Conservation (phyloP, 2,329 filamentous ascomycete species). For the Penicillium sp. region DNA sequence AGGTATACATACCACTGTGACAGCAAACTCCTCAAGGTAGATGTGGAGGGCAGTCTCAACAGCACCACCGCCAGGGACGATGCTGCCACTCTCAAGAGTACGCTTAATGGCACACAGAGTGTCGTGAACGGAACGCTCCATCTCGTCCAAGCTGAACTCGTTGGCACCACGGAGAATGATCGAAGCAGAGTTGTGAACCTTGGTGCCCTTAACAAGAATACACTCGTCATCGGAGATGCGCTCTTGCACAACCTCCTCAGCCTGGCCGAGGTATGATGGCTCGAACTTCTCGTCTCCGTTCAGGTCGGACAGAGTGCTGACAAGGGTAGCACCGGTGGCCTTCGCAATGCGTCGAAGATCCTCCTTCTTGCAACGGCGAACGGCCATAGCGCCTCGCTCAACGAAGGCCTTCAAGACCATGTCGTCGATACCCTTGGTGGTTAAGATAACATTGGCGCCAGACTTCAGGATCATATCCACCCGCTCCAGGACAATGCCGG, state of each 20-base stretch:
- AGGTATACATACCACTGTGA: slow-evolving; percentile 66
- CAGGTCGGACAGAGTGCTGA: slow-evolving; percentile 89
- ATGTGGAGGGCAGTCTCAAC: slow-evolving; percentile 99
- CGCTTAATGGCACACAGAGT: slow-evolving; percentile 95
- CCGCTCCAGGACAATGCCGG: slow-evolving; percentile 86
- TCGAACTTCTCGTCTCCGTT: slow-evolving; percentile 98
- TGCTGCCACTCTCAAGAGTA: slow-evolving; percentile 91
- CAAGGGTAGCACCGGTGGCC: slow-evolving; percentile 86
- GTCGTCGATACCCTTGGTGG: slow-evolving; percentile 98
- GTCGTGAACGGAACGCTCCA: slow-evolving; percentile 98
- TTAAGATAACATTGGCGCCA: slow-evolving; percentile 91
- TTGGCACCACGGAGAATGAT: slow-evolving; percentile 94
- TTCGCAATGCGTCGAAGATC: slow-evolving; percentile 92
- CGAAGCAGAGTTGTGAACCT: slow-evolving; percentile 86
- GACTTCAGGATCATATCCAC: slow-evolving; percentile 98
- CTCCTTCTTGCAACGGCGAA: slow-evolving; percentile 97
- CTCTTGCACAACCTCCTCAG: slow-evolving; percentile 96
- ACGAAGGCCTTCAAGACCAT: slow-evolving; percentile 90
- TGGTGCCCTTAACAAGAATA: slow-evolving; percentile 93
- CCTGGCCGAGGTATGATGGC: slow-evolving; percentile 76
- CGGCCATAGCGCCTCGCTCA: slow-evolving; percentile 91
- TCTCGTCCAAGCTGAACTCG: slow-evolving; percentile 95
- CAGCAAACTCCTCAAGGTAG: slow-evolving; percentile 97
- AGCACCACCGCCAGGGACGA: slow-evolving; percentile 92
- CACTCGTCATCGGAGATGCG: slow-evolving; percentile 98